Conservation (phyloP, 768 basidiomycete species). For the Mycena galopus region DNA sequence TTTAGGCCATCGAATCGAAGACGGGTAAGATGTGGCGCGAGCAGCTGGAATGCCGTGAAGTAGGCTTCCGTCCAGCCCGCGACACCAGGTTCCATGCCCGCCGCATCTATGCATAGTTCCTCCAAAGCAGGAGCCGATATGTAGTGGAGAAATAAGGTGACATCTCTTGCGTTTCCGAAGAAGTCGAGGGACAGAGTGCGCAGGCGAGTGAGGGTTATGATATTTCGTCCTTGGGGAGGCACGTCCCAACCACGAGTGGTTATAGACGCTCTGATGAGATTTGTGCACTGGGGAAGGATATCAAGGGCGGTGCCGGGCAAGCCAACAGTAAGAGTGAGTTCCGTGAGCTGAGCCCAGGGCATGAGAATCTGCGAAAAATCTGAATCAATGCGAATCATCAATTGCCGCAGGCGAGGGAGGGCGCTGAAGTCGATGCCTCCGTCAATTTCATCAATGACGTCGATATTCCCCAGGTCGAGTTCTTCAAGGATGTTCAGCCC, state of each 20-base stretch:
- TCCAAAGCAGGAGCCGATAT: background rate
- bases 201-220: background rate
- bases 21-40: background rate
- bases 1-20: too few species aligned
- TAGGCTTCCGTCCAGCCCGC: background rate
- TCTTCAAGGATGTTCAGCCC: background rate
- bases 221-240: background rate
- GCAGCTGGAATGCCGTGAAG: conserved; percentile 5
- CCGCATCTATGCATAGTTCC: background rate
- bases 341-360: background rate
- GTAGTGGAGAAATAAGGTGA: background rate
- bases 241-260: background rate
- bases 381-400: background rate
- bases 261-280: background rate
- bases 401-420: background rate
- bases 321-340: background rate
- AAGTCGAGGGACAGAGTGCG: background rate
- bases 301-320: background rate
- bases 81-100: too few species aligned
- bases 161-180: too few species aligned
- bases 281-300: background rate
- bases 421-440: too few species aligned
- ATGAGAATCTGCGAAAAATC: background rate
- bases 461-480: background rate
- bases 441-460: background rate